These are phyloP conservation scores for Yarrowia keelungensis DNA, from an alignment of 805 yeast genomes.

Conservation along the genomic window DNA sequence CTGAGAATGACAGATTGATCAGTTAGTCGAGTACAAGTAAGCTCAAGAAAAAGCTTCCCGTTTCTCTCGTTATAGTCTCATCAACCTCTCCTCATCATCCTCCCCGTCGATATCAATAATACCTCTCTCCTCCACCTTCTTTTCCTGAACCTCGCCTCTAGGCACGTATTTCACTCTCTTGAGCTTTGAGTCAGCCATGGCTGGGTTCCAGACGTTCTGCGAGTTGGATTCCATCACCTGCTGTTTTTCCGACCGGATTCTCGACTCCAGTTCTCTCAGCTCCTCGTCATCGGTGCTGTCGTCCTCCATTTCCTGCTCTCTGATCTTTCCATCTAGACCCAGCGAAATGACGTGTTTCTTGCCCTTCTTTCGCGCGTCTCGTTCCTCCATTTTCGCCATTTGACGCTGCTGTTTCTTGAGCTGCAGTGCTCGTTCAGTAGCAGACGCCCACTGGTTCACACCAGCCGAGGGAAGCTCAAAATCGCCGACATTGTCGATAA, in stretches of 20 bases:
- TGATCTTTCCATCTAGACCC: conserved; percentile 82
- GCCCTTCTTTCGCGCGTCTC: conserved; percentile 67
- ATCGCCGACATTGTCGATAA: conserved; percentile 93
- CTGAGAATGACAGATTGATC: neutral
- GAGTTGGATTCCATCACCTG: neutral
- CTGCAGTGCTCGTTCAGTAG: conserved; percentile 86
- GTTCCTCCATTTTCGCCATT: conserved; percentile 66
- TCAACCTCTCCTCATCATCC: conserved; percentile 26
- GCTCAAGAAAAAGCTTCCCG: too few species aligned
- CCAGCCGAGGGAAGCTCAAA: conserved; percentile 67
- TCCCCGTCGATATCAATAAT: conserved; percentile 24
- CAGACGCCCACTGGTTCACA: conserved; percentile 76
- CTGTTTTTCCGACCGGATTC: conserved; percentile 23
- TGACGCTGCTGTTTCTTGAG: conserved; percentile 84
- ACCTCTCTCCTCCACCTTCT: neutral
- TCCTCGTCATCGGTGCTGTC: conserved; percentile 43
- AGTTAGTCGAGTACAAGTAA: too few species aligned
- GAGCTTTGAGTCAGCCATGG: conserved; percentile 13
- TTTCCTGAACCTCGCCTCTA: conserved; percentile 5
- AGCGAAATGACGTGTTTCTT: conserved; percentile 79
- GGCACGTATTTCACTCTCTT: conserved; percentile 20
- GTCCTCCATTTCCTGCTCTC: conserved; percentile 47
- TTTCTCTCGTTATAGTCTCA: neutral
- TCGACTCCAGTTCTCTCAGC: conserved; percentile 5
- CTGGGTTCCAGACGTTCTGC: conserved; percentile 34